These are phyloP conservation scores for Aspergillus sp. DNA, from an alignment of 2,329 filamentous ascomycete species.

Conservation along the genomic window DNA sequence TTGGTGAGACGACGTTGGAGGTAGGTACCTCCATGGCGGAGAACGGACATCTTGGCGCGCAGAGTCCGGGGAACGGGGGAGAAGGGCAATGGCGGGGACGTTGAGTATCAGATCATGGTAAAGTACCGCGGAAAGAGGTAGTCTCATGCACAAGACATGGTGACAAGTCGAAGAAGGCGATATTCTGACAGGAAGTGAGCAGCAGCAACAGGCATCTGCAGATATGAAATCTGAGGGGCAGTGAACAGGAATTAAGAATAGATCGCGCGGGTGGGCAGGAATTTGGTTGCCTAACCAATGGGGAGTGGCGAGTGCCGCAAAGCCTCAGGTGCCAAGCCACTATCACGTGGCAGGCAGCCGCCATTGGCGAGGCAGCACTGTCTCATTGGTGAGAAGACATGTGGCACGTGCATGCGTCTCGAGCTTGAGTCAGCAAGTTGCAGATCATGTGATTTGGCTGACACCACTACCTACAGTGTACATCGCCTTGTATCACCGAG, in stretches of 20 bases:
- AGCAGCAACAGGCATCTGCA: slow-evolving; percentile 1
- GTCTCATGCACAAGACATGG: neutral
- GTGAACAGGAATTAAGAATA: slow-evolving; percentile 25
- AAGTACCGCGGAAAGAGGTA: neutral
- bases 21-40: slow-evolving; percentile 43
- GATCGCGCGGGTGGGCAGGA: slow-evolving; percentile 26
- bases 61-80: slow-evolving; percentile 15
- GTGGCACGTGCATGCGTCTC: slow-evolving; percentile 9
- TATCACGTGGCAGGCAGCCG: slow-evolving; percentile 32
- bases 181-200: neutral
- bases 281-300: slow-evolving; percentile 46
- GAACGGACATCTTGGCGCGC: slow-evolving; percentile 43
- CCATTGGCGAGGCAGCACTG: slow-evolving; percentile 7
- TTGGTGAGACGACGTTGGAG: slow-evolving; percentile 54
- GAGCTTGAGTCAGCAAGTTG: neutral
- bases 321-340: slow-evolving; percentile 25
- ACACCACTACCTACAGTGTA: neutral
- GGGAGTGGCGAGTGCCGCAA: slow-evolving; percentile 26
- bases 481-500: neutral
- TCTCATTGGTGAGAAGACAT: slow-evolving; percentile 3
- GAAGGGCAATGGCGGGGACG: slow-evolving; percentile 5
- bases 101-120: slow-evolving; percentile 17
- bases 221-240: slow-evolving; percentile 8
- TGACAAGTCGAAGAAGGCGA: slow-evolving; percentile 1
- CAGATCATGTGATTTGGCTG: neutral